Evolutionary conservation across 495 filamentous ascomycete genomes (phyloP).

Genomic region (Neurospora discreta): DNA sequence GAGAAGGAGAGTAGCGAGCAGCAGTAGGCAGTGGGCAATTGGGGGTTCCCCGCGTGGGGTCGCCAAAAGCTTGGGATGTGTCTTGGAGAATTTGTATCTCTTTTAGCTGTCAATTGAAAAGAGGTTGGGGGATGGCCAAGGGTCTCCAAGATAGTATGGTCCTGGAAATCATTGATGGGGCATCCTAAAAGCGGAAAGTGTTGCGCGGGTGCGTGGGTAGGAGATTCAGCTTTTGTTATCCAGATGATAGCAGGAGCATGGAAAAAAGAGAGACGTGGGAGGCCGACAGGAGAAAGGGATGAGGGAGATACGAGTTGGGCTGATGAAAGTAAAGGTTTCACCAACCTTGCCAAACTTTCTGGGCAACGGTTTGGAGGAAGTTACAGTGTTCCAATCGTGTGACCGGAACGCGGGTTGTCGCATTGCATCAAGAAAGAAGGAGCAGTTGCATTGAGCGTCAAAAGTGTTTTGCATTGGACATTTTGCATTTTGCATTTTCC

Average conservation of each 20-base stretch:
- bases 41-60: not conserved
- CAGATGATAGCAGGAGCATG: no score
- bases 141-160: no score
- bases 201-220: no score
- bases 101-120: not conserved
- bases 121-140: not conserved
- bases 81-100: not conserved
- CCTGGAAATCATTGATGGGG: no score
- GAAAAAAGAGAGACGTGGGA: no score
- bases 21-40: not conserved
- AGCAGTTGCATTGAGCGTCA: not conserved
- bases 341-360: not conserved
- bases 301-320: not conserved
- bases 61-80: not conserved
- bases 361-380: not conserved
- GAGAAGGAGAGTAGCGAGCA: not conserved
- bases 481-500: not conserved
- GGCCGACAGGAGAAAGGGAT: no score
- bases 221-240: no score
- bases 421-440: not conserved
- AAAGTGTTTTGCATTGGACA: not conserved
- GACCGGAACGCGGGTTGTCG: not conserved
- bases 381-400: not conserved
- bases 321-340: not conserved
- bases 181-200: no score